Base-by-base conservation (phyloP, 305 asterid genomes). In the Solanum hybrid region DNA sequence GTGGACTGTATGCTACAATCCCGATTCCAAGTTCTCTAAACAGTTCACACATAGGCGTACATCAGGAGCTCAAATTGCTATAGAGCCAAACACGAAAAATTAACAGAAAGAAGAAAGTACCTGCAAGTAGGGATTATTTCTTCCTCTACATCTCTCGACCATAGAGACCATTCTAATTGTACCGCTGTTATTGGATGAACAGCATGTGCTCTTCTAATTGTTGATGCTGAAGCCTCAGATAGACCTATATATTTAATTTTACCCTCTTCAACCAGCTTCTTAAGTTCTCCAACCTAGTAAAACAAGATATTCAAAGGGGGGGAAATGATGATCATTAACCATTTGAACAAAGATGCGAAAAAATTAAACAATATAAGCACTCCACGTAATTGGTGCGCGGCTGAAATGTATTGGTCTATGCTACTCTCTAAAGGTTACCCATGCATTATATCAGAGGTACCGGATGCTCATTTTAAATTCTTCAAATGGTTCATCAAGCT, bases 151-250 rank as follows among this genome's bases (percentile, higher is more conserved):
- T 95, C 98, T 90, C 98, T 94, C 3, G 98, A 81, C 97, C 97
- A 96, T 92, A 96, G 89, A 5, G 99, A 96, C 98, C 98, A 96
- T 79, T 96, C 99, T 1, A 89, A 90, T 90, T 96, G 97, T 77
- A 95, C 93, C 12, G 98, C 98, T 35, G 97, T 94, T 76, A 96
- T 27, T 0, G 98, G 98, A 92, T 95, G 99, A 90, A 96, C 94
- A n/a, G 95, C 96, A 80, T 96, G 98, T 72, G 99, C 99, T 93
- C 99, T 95, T 87, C 98, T 93, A 80, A 96, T 95, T 69, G 98
- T 95, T 17, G 97, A 91, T 90, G 95, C 94, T 60, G 93, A 91
- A n/a, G 98, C 97, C 92, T 95, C 98, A 0, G 98, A 95, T 51
- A 96, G 92, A 36, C 98, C 98, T 24, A 96, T 89, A 88, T 96